Evolutionary conservation across 768 basidiomycete species (phyloP).

Genomic region (Panaeolus cyanescens): DNA sequence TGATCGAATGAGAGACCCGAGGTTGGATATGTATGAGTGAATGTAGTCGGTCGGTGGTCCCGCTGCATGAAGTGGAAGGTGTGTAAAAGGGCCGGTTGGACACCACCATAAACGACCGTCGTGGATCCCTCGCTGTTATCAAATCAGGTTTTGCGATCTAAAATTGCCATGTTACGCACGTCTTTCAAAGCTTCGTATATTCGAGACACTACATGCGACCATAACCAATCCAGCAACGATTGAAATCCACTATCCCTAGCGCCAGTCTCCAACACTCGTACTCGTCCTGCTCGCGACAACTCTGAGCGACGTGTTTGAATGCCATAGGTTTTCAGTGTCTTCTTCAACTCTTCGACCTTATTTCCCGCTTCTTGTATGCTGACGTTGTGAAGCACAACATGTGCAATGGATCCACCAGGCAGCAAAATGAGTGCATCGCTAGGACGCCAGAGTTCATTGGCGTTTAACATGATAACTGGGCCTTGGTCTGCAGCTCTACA

Average conservation of each 20-base stretch:
- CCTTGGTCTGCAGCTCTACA: conserved; percentile 10
- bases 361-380: neutral
- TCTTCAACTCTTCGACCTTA: conserved; percentile 10
- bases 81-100: conserved; percentile 11
- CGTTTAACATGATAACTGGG: conserved; percentile 15
- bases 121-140: conserved; percentile 11
- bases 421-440: conserved; percentile 17
- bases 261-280: neutral
- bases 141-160: neutral
- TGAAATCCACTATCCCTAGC: conserved; percentile 7
- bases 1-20: conserved; percentile 11
- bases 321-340: conserved; percentile 8
- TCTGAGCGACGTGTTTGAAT: conserved; percentile 10
- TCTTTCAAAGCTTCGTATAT: conserved; percentile 8
- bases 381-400: conserved; percentile 5
- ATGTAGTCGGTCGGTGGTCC: conserved; percentile 12
- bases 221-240: conserved; percentile 16
- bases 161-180: conserved; percentile 2
- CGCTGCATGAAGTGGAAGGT: conserved; percentile 19
- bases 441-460: neutral
- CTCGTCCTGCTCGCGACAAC: conserved; percentile 7
- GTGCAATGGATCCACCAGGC: conserved; percentile 2
- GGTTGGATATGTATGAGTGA: conserved; percentile 17
- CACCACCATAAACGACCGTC: conserved; percentile 20
- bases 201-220: conserved; percentile 10